Evolutionary conservation across 169 alveolate genomes (phyloP).

Genomic region (Babesia ovata): DNA sequence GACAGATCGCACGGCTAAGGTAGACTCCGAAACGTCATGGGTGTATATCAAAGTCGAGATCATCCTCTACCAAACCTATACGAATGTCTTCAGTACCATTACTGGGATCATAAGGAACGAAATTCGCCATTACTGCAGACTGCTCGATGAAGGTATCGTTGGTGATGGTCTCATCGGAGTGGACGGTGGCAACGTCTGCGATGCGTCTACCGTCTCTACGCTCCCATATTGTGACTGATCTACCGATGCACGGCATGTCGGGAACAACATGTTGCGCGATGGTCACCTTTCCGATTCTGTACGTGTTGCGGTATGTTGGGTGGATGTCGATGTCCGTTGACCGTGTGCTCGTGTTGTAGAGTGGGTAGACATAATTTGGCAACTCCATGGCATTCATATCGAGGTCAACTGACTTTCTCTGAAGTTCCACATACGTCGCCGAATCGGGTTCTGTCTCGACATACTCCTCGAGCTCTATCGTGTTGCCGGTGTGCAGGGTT

Average conservation of each 20-base stretch:
- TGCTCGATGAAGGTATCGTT: conserved; percentile 3
- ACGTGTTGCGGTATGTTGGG: neutral
- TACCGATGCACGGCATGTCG: conserved; percentile 4
- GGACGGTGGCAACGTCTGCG: conserved; percentile 10
- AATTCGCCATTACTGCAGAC: conserved; percentile 10
- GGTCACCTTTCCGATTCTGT: conserved; percentile 22
- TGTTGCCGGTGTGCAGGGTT: conserved; percentile 1
- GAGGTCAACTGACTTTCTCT: conserved; percentile 14
- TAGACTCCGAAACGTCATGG: too few relatives aligned
- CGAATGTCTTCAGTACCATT: neutral
- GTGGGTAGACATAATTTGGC: conserved; percentile 19
- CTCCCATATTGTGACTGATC: conserved; percentile 31
- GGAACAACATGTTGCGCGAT: conserved; percentile 16
- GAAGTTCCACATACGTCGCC: neutral
- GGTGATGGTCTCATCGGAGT: conserved; percentile 4
- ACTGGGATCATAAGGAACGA: conserved; percentile 3
- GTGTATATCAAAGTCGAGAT: neutral
- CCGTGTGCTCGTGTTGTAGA: conserved; percentile 9
- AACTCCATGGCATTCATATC: conserved; percentile 12
- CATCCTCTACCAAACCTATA: conserved; percentile 12
- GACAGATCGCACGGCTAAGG: too few relatives aligned
- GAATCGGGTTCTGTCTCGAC: conserved; percentile 6
- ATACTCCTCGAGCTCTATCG: conserved; percentile 14
- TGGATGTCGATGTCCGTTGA: conserved; percentile 22
- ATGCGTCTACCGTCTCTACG: conserved; percentile 41